Conservation (phyloP, 768 basidiomycete genomes). For the Coprinopsis sp. region DNA sequence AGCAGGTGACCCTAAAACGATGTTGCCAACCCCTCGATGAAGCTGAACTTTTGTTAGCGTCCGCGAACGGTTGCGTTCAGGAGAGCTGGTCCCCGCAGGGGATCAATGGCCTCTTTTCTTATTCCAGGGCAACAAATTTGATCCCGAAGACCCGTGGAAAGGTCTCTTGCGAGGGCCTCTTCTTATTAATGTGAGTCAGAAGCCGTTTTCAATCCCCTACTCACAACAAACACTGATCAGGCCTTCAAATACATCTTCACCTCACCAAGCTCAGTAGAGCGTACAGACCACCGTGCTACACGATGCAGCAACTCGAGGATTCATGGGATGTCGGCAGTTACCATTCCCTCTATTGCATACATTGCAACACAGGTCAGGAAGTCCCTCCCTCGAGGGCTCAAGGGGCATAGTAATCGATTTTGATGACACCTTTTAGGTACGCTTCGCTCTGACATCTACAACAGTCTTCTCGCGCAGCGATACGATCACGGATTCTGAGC, state of each 20-base stretch:
- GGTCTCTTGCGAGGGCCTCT: neutral
- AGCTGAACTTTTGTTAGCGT: neutral
- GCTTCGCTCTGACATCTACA: conserved; percentile 1
- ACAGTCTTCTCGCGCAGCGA: neutral
- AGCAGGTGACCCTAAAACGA: neutral
- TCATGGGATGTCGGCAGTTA: conserved; percentile 2
- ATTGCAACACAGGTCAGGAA: neutral
- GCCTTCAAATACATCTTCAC: conserved; percentile 5
- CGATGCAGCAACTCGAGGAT: conserved; percentile 1
- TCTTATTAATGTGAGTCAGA: neutral
- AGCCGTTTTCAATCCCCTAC: neutral
- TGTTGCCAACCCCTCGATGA: neutral
- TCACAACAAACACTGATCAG: neutral
- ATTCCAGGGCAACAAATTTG: neutral
- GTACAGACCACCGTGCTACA: neutral
- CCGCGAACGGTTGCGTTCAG: neutral
- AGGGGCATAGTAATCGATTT: neutral
- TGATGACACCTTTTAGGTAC: neutral
- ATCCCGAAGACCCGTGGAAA: conserved; percentile 3
- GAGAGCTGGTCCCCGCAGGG: neutral
- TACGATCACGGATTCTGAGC: neutral
- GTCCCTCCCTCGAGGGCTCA: too few relatives aligned
- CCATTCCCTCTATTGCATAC: conserved; percentile 1
- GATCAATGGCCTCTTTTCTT: conserved; percentile 3
- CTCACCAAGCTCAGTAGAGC: neutral